Base-by-base conservation (phyloP, 139 green algal genomes). In the Trebouxia sp. region DNA sequence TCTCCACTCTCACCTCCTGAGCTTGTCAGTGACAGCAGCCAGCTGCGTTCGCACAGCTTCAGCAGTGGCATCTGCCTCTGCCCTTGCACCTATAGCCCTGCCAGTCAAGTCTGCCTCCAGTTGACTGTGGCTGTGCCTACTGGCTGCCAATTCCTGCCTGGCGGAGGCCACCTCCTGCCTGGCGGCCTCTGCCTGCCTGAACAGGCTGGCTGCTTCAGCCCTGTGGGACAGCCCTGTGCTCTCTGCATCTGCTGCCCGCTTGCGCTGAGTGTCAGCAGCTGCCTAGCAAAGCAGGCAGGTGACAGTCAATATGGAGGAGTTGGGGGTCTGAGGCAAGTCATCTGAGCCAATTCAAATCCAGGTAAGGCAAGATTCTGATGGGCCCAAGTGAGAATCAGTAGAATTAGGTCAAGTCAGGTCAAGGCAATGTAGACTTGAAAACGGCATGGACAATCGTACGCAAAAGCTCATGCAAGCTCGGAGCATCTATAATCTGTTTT, bases 191-290 rank as follows among this genome's bases (percentile, higher is more conserved):
- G 62, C 62, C 43, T 72, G 62, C 62, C 62, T 72, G 35, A 42
- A 72, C 62, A 72, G 62, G 62, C 62, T 72, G 3, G 62, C 62
- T 72, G 62, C 62, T 43, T 72, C 62, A 42, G 62, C 62, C 28
- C 62, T 72, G 32, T 72, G 62, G 35, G 62, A 72, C 8, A 72
- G 24, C 14, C 32, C 62, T 42, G 32, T 72, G 62, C 62, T 72
- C 35, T 72, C 62, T 6, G 43, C 62, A 28, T 72, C 32, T 22
- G 62, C 62, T 35, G 43, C 28, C 6, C 62, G 62, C 62, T 45
- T 45, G 62, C 62, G 62, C 35, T 72, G 62, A 12, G 42, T 35
- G 37, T 24, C 43, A 15, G 32, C 32, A 45, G 62, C 14, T 14
- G 32, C 62, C 62, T 72, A 35, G 0, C 1, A 45, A 35, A 43